Evolutionary conservation across 2,329 filamentous ascomycete species (phyloP).

Genomic region (Passalora sequoiae): DNA sequence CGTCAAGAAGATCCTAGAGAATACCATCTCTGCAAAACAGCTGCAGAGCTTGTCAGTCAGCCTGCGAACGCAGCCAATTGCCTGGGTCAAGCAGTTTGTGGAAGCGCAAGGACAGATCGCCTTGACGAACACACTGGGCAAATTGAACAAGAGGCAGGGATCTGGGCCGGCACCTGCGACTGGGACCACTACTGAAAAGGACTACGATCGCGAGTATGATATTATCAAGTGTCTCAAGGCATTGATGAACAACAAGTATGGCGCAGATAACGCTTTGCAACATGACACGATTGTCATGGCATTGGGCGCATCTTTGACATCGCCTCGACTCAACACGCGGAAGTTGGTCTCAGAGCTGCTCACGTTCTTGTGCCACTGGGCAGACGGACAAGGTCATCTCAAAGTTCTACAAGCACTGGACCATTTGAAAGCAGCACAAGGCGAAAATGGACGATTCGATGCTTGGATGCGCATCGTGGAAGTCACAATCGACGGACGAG

Average conservation of each 20-base stretch:
- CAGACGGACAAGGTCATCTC: constrained; percentile 76
- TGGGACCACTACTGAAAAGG: constrained; percentile 62
- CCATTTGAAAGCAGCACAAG: constrained; percentile 77
- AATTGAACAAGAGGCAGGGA: constrained; percentile 83
- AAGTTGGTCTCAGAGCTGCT: constrained; percentile 95
- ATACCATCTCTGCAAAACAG: constrained; percentile 84
- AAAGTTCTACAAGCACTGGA: constrained; percentile 94
- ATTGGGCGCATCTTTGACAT: constrained; percentile 79
- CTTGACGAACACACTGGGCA: constrained; percentile 84
- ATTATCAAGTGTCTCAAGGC: constrained; percentile 97
- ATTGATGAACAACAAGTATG: constrained; percentile 98
- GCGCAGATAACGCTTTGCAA: constrained; percentile 86
- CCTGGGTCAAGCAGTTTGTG: constrained; percentile 92
- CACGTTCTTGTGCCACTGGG: constrained; percentile 95
- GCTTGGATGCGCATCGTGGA: constrained; percentile 98
- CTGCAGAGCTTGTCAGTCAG: constrained; percentile 91
- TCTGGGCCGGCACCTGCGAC: constrained; percentile 64
- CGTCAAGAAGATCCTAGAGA: constrained; percentile 93
- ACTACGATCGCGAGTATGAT: constrained; percentile 88
- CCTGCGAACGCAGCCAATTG: constrained; percentile 90
- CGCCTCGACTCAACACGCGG: constrained; percentile 80
- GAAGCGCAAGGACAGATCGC: constrained; percentile 97
- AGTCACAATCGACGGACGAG: constrained; percentile 91
- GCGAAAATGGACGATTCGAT: constrained; percentile 93
- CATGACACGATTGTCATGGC: constrained; percentile 89